Percentiles rank a stretch among this genome's conserved stretches.
phyloP scores from a whole-genome alignment of 495 filamentous ascomycete species.

The Penicillium parvum region DNA sequence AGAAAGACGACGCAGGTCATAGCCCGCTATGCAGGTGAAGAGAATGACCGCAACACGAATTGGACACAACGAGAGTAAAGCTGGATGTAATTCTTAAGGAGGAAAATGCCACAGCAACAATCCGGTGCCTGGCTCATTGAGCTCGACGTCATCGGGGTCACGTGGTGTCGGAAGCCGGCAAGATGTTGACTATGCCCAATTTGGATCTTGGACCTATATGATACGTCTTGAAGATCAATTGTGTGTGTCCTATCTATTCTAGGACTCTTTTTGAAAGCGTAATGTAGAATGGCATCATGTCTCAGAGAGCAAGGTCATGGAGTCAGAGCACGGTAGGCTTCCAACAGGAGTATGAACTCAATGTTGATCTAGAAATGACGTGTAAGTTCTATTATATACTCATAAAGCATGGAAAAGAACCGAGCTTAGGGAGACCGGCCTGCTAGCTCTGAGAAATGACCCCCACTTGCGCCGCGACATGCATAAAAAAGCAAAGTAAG shows the following conservation, averaged over 20 bases:
- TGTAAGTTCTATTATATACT: constrained; percentile 26
- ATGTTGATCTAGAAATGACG: too few species aligned
- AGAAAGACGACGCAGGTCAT: constrained; percentile 12
- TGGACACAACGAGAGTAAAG: constrained; percentile 6
- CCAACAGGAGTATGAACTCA: too few species aligned
- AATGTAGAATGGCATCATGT: too few species aligned
- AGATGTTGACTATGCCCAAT: too few species aligned
- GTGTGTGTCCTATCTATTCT: too few species aligned
- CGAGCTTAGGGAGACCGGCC: constrained; percentile 5
- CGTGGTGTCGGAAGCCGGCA: constrained; percentile 21
- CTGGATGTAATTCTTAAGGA: not conserved
- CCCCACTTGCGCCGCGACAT: constrained; percentile 7
- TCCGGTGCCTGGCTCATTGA: not conserved
- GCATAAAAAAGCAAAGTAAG: constrained; percentile 11
- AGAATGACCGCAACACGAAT: constrained; percentile 1
- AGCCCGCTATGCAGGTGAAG: constrained; percentile 6
- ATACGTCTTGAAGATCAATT: too few species aligned
- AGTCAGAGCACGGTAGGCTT: too few species aligned
- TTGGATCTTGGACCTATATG: too few species aligned
- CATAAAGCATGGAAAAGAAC: constrained; percentile 4
- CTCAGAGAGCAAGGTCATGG: too few species aligned
- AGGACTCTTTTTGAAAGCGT: too few species aligned
- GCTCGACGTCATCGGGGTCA: constrained; percentile 19
- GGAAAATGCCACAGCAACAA: not conserved
- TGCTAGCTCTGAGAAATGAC: constrained; percentile 6